Percentiles rank a stretch among this genome's conserved stretches.
Evolutionary conservation across 1,284 basidiomycete species (phyloP).

Genomic region (Cryptococcus deneoformans): DNA sequence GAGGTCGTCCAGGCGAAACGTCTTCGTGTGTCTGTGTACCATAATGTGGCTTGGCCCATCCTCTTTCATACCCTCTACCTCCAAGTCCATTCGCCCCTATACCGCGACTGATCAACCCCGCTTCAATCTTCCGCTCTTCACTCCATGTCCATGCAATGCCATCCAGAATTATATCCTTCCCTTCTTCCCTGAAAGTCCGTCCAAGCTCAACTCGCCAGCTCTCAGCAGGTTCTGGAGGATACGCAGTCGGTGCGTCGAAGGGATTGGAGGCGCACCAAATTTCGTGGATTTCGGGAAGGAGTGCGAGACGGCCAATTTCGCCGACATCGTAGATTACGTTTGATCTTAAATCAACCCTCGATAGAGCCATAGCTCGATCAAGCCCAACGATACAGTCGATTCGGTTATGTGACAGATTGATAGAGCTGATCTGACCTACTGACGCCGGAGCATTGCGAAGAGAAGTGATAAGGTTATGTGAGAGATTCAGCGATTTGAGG

Average conservation of each 20-base stretch:
- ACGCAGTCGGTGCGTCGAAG: constrained; percentile 52
- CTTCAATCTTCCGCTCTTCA: constrained; percentile 61
- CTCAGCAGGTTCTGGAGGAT: constrained; percentile 42
- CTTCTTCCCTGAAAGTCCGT: constrained; percentile 76
- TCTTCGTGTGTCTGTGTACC: too few species aligned
- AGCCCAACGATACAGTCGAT: constrained; percentile 91
- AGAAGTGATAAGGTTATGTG: constrained; percentile 95
- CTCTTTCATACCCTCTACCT: background rate
- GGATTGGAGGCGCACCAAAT: constrained; percentile 81
- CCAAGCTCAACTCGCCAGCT: constrained; percentile 74
- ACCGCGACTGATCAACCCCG: constrained; percentile 9
- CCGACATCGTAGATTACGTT: constrained; percentile 79
- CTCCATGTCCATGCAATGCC: constrained; percentile 69
- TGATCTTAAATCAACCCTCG: constrained; percentile 78
- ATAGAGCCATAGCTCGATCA: constrained; percentile 77
- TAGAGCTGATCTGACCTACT: constrained; percentile 69
- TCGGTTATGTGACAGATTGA: constrained; percentile 81
- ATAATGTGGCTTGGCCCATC: background rate
- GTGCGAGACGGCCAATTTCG: constrained; percentile 80
- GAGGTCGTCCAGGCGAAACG: too few species aligned
- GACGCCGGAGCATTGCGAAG: constrained; percentile 81
- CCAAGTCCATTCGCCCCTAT: constrained; percentile 2
- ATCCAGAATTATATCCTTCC: constrained; percentile 68
- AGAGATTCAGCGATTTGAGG: constrained; percentile 81
- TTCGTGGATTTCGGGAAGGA: constrained; percentile 70